Evolutionary conservation across 306 rosid genomes (phyloP), one percentile per base, ranked within the genome.

Genomic region (Delonix regia): DNA sequence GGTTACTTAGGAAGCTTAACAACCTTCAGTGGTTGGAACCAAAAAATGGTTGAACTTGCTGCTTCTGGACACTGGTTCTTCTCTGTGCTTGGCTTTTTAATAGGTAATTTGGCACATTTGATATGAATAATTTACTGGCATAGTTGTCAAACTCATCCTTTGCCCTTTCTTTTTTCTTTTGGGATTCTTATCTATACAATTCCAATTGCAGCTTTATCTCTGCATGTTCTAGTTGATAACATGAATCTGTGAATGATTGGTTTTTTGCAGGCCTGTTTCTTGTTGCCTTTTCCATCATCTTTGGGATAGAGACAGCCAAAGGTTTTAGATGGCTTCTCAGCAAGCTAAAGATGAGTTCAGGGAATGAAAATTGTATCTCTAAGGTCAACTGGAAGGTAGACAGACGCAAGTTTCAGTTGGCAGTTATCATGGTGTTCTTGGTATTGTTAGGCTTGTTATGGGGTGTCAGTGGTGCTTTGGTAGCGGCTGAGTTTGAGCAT

Each of bases 11-110:
- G 93, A 63, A 90, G 95, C 84, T 81, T 88, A 44, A 90, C 92
- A 55, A 90, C 92, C 21, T 86, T 90, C 85, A 90, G 90, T 11
- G 88, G 91, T 74, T 90, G 93, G 92, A 87, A 87, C 75, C 95
- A 90, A 85, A 74, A 88, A 81, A 88, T 90, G 95, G 76, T 90
- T 68, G 92, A 90, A 64, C 91, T 90, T 57, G 77, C 79, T 56
- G 84, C 76, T 45, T 73, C 83, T 39, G 91, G 89, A 80, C 87
- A 72, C 33, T 88, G 91, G 92, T 83, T 85, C 48, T 82, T 64
- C 6, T 61, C 82, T 60, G 28, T 83, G 34, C 86, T 90, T 42
- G 93, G 96, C 33, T 87, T 85, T 76, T 62, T 90, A 21, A 44
- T 88, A 80, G 93, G 95, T 88, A 81, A 83, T 47, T 34, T 51